phyloP scores from a whole-genome alignment of 2,329 filamentous ascomycete genomes.

The Aspergillus tubingensis region DNA sequence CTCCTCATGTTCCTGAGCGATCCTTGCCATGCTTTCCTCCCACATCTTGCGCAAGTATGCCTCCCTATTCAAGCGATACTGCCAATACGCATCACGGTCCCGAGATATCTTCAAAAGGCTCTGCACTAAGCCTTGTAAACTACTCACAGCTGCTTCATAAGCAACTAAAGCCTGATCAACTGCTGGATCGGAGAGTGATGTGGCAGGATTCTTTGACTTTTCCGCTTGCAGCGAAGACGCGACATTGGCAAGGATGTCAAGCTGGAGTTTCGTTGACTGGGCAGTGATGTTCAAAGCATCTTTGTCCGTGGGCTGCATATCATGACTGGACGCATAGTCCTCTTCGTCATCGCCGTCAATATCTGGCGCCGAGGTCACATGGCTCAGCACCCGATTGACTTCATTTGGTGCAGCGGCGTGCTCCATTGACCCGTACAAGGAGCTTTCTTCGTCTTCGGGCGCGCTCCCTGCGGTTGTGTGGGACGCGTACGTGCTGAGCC shows the following conservation, averaged over 20 bases:
- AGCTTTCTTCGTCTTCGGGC: slow-evolving; percentile 56
- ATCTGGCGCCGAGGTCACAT: slow-evolving; percentile 55
- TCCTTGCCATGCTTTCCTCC: slow-evolving; percentile 98
- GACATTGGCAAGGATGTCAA: slow-evolving; percentile 85
- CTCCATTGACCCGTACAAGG: slow-evolving; percentile 58
- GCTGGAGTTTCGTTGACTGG: slow-evolving; percentile 87
- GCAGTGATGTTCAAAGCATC: slow-evolving; percentile 97
- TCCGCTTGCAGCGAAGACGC: slow-evolving; percentile 78
- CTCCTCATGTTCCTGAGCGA: slow-evolving; percentile 92
- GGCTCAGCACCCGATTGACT: slow-evolving; percentile 51
- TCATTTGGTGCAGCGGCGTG: slow-evolving; percentile 55
- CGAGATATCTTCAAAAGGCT: slow-evolving; percentile 89
- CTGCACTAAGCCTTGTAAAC: slow-evolving; percentile 78
- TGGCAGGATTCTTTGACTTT: slow-evolving; percentile 66
- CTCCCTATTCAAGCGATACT: slow-evolving; percentile 89
- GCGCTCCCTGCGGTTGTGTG: slow-evolving; percentile 51
- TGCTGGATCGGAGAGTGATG: slow-evolving; percentile 73
- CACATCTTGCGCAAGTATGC: slow-evolving; percentile 90
- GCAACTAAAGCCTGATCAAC: slow-evolving; percentile 76
- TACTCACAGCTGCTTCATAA: slow-evolving; percentile 87
- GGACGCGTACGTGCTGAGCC: slow-evolving; percentile 52
- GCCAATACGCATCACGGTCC: slow-evolving; percentile 95
- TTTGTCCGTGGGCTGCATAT: slow-evolving; percentile 73
- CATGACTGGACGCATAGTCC: slow-evolving; percentile 76
- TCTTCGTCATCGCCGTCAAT: slow-evolving; percentile 71